These are phyloP conservation scores for Blastobotrys illinoisensis DNA, from an alignment of 1,139 yeast genomes.

Conservation along the genomic window DNA sequence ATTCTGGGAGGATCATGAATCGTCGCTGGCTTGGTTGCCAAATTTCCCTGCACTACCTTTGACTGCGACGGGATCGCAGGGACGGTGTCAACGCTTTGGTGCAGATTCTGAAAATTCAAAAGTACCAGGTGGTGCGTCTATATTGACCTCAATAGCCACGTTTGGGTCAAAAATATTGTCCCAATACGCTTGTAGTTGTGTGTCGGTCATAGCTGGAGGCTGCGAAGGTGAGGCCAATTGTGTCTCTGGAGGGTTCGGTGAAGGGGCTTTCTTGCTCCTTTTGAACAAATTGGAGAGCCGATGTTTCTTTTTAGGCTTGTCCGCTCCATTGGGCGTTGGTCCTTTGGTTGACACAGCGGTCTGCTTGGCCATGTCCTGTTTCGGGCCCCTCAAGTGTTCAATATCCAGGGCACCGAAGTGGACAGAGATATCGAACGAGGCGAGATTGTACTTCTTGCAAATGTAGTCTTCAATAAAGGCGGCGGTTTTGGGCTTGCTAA, in stretches of 20 bases:
- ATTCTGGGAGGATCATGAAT: too few relatives aligned
- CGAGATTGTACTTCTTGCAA: background rate
- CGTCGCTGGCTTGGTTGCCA: background rate
- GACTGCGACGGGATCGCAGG: too few relatives aligned
- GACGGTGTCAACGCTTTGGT: too few relatives aligned
- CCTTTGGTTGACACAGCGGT: background rate
- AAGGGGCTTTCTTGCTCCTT: background rate
- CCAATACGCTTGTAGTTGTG: background rate
- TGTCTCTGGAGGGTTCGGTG: background rate
- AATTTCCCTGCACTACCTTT: background rate
- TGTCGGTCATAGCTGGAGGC: background rate
- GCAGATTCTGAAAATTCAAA: background rate
- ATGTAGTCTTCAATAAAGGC: background rate
- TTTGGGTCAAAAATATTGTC: too few relatives aligned
- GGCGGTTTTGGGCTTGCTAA: background rate
- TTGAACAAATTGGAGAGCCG: background rate
- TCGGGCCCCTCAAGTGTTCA: too few relatives aligned
- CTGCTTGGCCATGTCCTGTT: too few relatives aligned
- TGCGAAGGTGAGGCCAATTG: background rate
- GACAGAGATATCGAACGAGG: too few relatives aligned
- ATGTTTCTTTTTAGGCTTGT: background rate
- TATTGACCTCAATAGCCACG: too few relatives aligned
- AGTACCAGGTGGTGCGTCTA: too few relatives aligned
- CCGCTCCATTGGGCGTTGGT: background rate
- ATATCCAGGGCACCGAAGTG: too few relatives aligned